Conservation (phyloP, 2,329 filamentous ascomycete species). For the Xylaria sp. region DNA sequence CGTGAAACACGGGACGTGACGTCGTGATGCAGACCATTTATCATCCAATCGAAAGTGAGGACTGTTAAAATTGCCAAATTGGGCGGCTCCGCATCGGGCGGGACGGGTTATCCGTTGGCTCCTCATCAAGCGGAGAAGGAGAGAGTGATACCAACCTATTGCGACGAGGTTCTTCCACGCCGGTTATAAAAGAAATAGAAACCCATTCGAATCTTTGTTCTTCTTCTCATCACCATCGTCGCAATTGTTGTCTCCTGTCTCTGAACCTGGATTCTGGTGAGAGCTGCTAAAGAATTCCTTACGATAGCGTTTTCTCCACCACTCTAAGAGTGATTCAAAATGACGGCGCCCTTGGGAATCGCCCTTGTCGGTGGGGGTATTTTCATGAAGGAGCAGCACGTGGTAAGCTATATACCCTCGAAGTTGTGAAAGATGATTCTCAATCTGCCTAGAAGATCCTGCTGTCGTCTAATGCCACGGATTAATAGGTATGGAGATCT, state of each 20-base stretch:
- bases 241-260: background rate
- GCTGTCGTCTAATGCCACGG: background rate
- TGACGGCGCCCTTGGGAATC: conserved; percentile 58
- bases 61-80: conserved; percentile 34
- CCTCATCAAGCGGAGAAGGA: conserved; percentile 15
- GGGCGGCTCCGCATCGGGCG: conserved; percentile 29
- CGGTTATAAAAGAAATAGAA: conserved; percentile 15
- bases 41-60: conserved; percentile 22
- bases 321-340: conserved; percentile 19
- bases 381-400: conserved; percentile 65
- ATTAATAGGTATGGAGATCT: conserved; percentile 3
- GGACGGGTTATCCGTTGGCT: conserved; percentile 12
- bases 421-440: background rate
- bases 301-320: conserved; percentile 10
- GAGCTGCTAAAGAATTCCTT: background rate
- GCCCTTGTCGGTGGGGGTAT: conserved; percentile 69
- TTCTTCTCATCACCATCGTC: background rate
- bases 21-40: conserved; percentile 12
- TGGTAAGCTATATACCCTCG: conserved; percentile 51
- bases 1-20: conserved; percentile 15
- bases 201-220: background rate
- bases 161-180: background rate
- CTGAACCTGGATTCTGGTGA: background rate
- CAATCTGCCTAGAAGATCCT: too few relatives aligned
- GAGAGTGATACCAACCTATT: background rate